These are phyloP conservation scores for Eucalyptus regnans DNA, from an alignment of 345 rosid species.

Conservation along the genomic window DNA sequence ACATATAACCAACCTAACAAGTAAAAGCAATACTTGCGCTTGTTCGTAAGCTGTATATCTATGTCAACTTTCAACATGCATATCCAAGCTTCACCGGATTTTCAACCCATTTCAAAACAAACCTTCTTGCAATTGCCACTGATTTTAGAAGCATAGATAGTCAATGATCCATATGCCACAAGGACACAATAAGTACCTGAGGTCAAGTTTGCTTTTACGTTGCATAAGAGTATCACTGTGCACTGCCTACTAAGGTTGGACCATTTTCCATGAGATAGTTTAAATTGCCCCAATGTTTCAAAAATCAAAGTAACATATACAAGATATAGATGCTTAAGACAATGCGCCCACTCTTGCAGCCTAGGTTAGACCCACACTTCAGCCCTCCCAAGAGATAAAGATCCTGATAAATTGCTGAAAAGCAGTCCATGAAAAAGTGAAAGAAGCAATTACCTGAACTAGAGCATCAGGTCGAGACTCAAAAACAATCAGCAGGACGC, in stretches of 20 bases:
- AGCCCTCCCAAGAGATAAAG: background rate
- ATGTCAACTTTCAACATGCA: background rate
- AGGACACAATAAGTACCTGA: background rate
- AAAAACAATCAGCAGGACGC: slow-evolving; percentile 91
- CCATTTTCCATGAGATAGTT: background rate
- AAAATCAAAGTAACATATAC: background rate
- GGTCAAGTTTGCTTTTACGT: background rate
- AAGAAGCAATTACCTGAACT: slow-evolving; percentile 55
- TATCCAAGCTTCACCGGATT: background rate
- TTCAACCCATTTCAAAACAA: background rate
- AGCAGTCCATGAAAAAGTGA: background rate
- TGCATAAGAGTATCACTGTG: background rate
- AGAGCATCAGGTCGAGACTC: slow-evolving; percentile 98
- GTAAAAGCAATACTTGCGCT: background rate
- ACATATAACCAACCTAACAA: background rate
- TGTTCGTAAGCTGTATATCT: background rate
- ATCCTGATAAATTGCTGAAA: background rate
- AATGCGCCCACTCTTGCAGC: background rate
- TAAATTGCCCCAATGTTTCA: background rate
- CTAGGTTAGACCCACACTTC: background rate
- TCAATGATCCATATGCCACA: background rate
- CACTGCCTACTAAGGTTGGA: background rate
- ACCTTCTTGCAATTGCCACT: background rate
- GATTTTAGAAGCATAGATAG: background rate
- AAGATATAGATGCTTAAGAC: background rate